phyloP scores from a whole-genome alignment of 345 rosid species.

The Diplotaxis tenuifolia region DNA sequence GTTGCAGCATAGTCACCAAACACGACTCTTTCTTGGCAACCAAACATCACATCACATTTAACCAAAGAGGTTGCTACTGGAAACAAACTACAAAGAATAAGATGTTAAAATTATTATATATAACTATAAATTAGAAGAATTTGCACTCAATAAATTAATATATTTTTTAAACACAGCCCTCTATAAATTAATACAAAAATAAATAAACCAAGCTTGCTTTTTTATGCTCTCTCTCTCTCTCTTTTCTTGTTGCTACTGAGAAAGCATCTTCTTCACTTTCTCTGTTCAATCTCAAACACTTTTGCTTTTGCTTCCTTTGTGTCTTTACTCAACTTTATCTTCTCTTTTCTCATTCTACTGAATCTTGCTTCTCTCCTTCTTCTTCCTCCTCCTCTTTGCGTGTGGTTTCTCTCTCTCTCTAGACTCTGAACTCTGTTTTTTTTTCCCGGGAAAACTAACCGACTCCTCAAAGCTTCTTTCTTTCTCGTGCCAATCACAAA shows the following conservation, averaged over 20 bases:
- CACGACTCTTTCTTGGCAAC: too few species aligned
- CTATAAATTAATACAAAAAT: not conserved
- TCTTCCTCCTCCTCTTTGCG: slow-evolving; percentile 3
- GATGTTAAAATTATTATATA: too few species aligned
- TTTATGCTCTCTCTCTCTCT: not conserved
- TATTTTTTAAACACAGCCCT: too few species aligned
- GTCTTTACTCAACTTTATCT: slow-evolving; percentile 38
- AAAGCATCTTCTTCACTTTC: slow-evolving; percentile 55
- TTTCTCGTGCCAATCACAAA: not conserved
- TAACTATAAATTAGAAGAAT: too few species aligned
- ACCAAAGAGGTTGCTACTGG: too few species aligned
- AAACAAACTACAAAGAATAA: too few species aligned
- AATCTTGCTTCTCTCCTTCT: slow-evolving; percentile 18
- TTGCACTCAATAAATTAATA: too few species aligned
- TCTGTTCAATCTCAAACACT: not conserved
- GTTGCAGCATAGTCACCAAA: too few species aligned
- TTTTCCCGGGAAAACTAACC: slow-evolving; percentile 17
- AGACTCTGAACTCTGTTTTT: not conserved
- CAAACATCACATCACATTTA: too few species aligned
- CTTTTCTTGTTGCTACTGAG: slow-evolving; percentile 49
- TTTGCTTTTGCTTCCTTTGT: slow-evolving; percentile 15
- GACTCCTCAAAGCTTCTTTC: not conserved
- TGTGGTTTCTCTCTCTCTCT: not conserved
- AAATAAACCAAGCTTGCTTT: slow-evolving; percentile 28
- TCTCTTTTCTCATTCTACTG: slow-evolving; percentile 36